A percentile compares a stretch with the other conserved stretches of the same genome.
These are phyloP conservation scores for Sporothrix curviconia DNA, from an alignment of 2,329 filamentous ascomycete genomes.

Conservation along the genomic window DNA sequence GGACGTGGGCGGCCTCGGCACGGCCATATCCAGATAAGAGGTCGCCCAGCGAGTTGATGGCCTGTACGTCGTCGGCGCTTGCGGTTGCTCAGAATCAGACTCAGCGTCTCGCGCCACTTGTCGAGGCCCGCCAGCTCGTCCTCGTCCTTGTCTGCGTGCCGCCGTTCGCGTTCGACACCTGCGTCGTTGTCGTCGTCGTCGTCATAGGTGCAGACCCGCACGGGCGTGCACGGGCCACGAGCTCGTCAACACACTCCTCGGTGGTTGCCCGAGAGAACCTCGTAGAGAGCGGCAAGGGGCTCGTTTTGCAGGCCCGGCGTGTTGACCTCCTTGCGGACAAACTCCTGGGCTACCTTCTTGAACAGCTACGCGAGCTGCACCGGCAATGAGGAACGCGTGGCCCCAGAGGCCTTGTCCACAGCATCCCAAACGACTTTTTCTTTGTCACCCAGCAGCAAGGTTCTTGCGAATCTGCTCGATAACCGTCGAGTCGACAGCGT, in stretches of 20 bases:
- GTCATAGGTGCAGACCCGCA: slow-evolving; percentile 86
- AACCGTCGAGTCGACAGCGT: slow-evolving; percentile 62
- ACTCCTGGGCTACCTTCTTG: slow-evolving; percentile 91
- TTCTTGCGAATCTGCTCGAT: slow-evolving; percentile 66
- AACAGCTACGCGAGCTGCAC: slow-evolving; percentile 73
- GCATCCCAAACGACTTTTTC: slow-evolving; percentile 92
- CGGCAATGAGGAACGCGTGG: slow-evolving; percentile 85
- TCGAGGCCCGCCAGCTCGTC: slow-evolving; percentile 77
- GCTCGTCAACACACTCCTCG: slow-evolving; percentile 93
- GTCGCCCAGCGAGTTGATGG: slow-evolving; percentile 72
- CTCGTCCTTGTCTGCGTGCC: slow-evolving; percentile 69
- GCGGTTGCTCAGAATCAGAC: slow-evolving; percentile 80
- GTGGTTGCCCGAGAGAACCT: slow-evolving; percentile 86
- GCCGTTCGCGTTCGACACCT: slow-evolving; percentile 44
- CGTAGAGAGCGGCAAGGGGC: slow-evolving; percentile 84
- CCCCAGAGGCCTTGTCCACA: slow-evolving; percentile 92
- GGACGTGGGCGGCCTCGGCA: slow-evolving; percentile 83
- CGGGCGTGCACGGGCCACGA: slow-evolving; percentile 89
- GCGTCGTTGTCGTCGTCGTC: slow-evolving; percentile 54
- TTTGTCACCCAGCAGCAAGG: slow-evolving; percentile 71
- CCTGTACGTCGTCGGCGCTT: slow-evolving; percentile 70
- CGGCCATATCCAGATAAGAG: slow-evolving; percentile 80
- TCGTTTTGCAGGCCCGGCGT: slow-evolving; percentile 72
- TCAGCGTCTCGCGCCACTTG: slow-evolving; percentile 87
- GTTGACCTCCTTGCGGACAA: slow-evolving; percentile 91